Percentiles rank a stretch among this genome's conserved stretches.
Evolutionary conservation across 1,139 yeast genomes (phyloP).

Genomic region (Protomyces lactucae-debilis): DNA sequence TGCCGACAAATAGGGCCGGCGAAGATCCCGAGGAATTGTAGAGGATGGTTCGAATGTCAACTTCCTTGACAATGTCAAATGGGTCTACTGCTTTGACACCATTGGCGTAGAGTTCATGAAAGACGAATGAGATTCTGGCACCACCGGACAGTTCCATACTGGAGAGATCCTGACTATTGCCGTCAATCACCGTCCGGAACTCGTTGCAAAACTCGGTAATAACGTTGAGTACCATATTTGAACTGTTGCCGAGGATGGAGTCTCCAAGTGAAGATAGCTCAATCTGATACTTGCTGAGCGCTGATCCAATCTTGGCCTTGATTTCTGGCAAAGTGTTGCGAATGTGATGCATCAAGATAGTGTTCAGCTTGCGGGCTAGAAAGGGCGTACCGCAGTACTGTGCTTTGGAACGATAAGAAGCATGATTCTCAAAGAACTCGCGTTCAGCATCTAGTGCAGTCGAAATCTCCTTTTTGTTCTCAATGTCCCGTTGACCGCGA

Average conservation of each 20-base stretch:
- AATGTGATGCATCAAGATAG: conserved; percentile 85
- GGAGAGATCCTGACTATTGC: conserved; percentile 88
- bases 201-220: conserved; percentile 92
- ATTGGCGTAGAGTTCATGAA: conserved; percentile 91
- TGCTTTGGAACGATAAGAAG: conserved; percentile 93
- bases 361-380: conserved; percentile 85
- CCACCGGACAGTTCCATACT: conserved; percentile 87
- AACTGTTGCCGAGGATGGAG: conserved; percentile 78
- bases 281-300: conserved; percentile 77
- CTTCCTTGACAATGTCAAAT: conserved; percentile 92
- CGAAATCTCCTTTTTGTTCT: conserved; percentile 75
- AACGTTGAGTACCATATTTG: conserved; percentile 81
- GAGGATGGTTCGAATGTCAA: conserved; percentile 88
- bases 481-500: conserved; percentile 96
- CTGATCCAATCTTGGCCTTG: conserved; percentile 81
- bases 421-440: conserved; percentile 75
- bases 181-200: conserved; percentile 84
- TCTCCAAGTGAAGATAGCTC: conserved; percentile 72
- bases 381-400: conserved; percentile 94
- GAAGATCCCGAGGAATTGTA: conserved; percentile 96
- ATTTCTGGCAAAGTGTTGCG: conserved; percentile 94
- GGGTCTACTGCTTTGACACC: conserved; percentile 94
- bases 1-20: conserved; percentile 95
- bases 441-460: conserved; percentile 81
- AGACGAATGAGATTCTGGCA: conserved; percentile 95